Evolutionary conservation across 2,329 filamentous ascomycete genomes (phyloP), one percentile per base, ranked within the genome.

Genomic region (Pseudogymnoascus sp.): DNA sequence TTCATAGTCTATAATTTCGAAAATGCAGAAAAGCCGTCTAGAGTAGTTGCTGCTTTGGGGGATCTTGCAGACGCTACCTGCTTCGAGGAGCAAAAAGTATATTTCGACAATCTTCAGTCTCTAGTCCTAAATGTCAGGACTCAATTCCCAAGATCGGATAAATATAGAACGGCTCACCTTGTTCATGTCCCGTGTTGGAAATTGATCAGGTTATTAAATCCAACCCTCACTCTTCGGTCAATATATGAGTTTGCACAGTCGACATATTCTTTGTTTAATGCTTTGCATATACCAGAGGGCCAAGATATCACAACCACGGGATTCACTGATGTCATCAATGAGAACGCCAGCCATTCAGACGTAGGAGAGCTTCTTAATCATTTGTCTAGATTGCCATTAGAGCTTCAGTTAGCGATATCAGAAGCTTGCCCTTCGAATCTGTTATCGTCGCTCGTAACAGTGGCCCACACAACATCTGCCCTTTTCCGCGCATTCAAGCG

Each of bases 161-260:
- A 21, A 44, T 37, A 61, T 26, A 46, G 42, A 61, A 44, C 23
- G 17, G 59, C 59, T 61, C 42, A 61, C n/a, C 35, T 61, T 42
- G 9, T 61, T 29, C 59, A 61, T 42, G 7, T 61, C n/a, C 7
- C 26, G n/a, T 61, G 59, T 11, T 61, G 35, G 59, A 61, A 61
- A 31, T 42, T 61, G 7, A 23, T 61, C 7, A 61, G 23, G 23
- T 21, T 17, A 19, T 19, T 61, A 6, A 7, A 61, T 61, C 7
- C 31, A 7, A 44, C 17, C 9, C 35, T 38, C 11, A 61, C 11
- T 31, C n/a, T 17, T 19, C 26, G 11, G 29, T 61, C 59, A 21
- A 21, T 61, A 29, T 61, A 61, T 38, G 59, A 61, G 59, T 61
- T 61, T 26, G 59, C 59, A 15, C 17, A 46, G 35, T 61, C 59